Percentiles rank a stretch among this genome's conserved stretches.
Conservation (phyloP, 805 yeast genomes). For the Saccharomycopsis fodiens region DNA sequence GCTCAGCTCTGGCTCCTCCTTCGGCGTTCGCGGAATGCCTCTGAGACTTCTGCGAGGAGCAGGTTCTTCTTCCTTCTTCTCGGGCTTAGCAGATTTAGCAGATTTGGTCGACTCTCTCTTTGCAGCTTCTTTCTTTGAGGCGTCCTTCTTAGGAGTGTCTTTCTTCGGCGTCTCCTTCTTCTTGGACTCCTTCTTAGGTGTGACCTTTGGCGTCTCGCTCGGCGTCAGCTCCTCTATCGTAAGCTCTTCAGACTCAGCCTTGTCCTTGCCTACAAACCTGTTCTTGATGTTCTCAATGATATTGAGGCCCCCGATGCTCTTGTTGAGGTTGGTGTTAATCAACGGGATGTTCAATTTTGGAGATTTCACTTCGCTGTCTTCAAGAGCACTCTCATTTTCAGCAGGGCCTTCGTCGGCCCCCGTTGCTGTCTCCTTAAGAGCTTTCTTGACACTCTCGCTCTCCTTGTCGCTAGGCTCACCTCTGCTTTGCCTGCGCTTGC, state of each 20-base stretch:
- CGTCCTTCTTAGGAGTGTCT: background rate
- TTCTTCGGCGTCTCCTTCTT: conserved; percentile 4
- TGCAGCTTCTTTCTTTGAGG: background rate
- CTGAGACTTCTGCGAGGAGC: background rate
- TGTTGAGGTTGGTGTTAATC: conserved; percentile 14
- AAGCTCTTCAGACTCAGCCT: background rate
- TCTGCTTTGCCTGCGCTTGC: background rate
- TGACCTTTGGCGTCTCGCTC: background rate
- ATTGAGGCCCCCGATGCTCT: conserved; percentile 1
- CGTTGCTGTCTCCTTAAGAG: background rate
- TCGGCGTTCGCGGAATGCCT: background rate
- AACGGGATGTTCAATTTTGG: conserved; percentile 18
- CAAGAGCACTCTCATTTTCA: background rate
- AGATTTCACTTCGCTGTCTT: background rate
- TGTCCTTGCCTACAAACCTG: conserved; percentile 1
- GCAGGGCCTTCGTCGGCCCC: background rate
- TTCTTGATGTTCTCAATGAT: conserved; percentile 5
- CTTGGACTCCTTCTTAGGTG: background rate
- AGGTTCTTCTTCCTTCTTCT: background rate
- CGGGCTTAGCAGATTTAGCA: background rate
- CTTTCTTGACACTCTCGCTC: background rate
- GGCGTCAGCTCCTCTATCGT: background rate
- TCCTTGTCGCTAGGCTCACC: background rate
- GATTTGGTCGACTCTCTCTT: background rate
- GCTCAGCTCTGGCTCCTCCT: conserved; percentile 5